A percentile compares a stretch with the other conserved stretches of the same genome.
Evolutionary conservation across 2,329 filamentous ascomycete genomes (phyloP).

Genomic region (Diaporthe ilicicola): DNA sequence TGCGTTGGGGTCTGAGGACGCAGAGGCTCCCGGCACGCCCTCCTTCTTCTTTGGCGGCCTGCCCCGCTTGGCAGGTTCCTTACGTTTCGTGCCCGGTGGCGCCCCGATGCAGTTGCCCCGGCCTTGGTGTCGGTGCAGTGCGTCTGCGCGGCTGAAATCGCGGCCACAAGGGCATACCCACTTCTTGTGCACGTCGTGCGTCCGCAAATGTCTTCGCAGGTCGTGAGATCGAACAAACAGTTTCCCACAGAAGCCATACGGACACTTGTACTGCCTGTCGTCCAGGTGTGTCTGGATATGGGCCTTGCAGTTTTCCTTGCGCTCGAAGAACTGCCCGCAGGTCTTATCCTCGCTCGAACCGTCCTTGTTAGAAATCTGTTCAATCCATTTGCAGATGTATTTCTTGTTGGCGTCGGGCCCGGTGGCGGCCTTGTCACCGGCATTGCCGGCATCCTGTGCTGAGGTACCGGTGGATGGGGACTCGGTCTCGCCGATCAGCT

Average conservation of each 20-base stretch:
- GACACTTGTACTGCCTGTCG: slow-evolving; percentile 94
- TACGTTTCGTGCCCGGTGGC: slow-evolving; percentile 78
- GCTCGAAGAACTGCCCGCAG: slow-evolving; percentile 91
- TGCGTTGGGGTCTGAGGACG: slow-evolving; percentile 1
- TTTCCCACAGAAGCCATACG: slow-evolving; percentile 78
- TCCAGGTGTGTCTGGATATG: slow-evolving; percentile 98
- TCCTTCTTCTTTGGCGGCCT: slow-evolving; percentile 65
- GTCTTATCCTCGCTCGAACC: slow-evolving; percentile 52
- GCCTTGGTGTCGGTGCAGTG: slow-evolving; percentile 91
- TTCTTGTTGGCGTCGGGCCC: slow-evolving; percentile 29
- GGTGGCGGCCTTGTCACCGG: background rate
- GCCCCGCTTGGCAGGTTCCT: slow-evolving; percentile 66
- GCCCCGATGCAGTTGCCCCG: slow-evolving; percentile 96
- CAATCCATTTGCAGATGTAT: slow-evolving; percentile 33
- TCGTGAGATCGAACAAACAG: slow-evolving; percentile 98
- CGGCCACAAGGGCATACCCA: slow-evolving; percentile 95
- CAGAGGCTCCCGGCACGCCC: slow-evolving; percentile 6
- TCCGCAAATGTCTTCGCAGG: slow-evolving; percentile 96
- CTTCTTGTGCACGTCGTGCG: slow-evolving; percentile 94
- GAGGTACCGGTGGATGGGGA: background rate
- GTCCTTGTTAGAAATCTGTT: slow-evolving; percentile 26
- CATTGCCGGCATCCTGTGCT: background rate
- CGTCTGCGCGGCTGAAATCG: slow-evolving; percentile 94
- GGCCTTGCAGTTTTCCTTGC: slow-evolving; percentile 98
- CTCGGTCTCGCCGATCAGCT: slow-evolving; percentile 33